These are phyloP conservation scores for Meredithiella fracta DNA, from an alignment of 2,329 filamentous ascomycete species.

Conservation along the genomic window DNA sequence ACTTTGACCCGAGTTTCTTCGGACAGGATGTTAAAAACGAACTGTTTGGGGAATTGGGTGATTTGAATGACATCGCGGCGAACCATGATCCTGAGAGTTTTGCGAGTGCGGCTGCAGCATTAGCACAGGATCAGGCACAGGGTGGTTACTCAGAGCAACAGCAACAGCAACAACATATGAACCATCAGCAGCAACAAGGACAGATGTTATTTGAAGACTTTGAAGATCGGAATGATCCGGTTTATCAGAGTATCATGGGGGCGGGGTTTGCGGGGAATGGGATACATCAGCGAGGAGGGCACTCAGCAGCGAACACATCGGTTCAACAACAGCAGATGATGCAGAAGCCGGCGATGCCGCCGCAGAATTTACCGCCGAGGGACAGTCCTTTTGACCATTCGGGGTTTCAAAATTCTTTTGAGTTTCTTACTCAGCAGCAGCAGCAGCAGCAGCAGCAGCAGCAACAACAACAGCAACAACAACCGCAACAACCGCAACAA, in stretches of 20 bases:
- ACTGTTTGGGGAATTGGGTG: background rate
- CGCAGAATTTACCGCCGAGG: background rate
- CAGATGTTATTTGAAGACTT: background rate
- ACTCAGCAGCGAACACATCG: background rate
- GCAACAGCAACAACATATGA: no score
- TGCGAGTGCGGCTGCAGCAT: background rate
- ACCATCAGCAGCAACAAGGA: no score
- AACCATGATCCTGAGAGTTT: conserved; percentile 8
- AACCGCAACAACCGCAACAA: background rate
- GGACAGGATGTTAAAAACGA: conserved; percentile 8
- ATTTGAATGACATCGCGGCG: conserved; percentile 5
- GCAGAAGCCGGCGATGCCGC: conserved; percentile 1
- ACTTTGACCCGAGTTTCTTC: conserved; percentile 8
- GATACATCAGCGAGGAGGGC: background rate
- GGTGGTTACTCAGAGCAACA: no score
- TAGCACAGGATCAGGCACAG: background rate
- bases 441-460: background rate
- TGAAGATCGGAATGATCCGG: background rate
- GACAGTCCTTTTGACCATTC: no score
- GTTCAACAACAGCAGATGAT: conserved; percentile 7
- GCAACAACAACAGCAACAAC: conserved; percentile 4
- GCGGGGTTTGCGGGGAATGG: no score
- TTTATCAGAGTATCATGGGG: conserved; percentile 1
- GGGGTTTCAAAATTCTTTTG: background rate
- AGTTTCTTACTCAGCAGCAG: background rate